phyloP scores from a whole-genome alignment of 345 rosid species.

The Camelina laxa region DNA sequence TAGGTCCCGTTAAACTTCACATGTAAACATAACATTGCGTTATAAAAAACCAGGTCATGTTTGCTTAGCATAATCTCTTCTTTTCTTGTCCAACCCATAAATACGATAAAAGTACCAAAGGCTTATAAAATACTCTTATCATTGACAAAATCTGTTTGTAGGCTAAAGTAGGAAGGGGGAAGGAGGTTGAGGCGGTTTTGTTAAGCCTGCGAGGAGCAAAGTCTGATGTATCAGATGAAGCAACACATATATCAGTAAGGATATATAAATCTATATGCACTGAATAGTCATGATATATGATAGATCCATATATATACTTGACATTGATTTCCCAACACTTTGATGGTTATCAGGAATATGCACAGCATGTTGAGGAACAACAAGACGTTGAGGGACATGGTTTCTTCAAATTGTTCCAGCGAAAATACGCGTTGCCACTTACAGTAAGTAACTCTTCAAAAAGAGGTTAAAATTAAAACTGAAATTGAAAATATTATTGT shows the following conservation, averaged over 20 bases:
- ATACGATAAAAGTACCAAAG: no score
- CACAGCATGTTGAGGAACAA: conserved; percentile 31
- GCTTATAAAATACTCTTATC: no score
- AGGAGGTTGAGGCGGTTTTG: conserved; percentile 33
- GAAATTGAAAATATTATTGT: neutral
- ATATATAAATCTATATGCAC: neutral
- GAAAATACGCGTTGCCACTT: conserved; percentile 34
- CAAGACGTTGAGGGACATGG: conserved; percentile 6
- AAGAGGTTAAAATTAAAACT: no score
- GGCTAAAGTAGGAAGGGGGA: conserved; percentile 43
- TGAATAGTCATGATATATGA: neutral
- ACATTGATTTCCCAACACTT: conserved; percentile 7
- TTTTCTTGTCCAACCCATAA: no score
- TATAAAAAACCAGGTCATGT: no score
- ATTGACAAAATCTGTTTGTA: no score
- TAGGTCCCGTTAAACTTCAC: neutral
- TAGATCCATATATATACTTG: neutral
- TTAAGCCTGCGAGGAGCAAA: conserved; percentile 33
- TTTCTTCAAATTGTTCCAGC: conserved; percentile 37
- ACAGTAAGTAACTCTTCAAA: conserved; percentile 26
- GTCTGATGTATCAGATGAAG: conserved; percentile 44
- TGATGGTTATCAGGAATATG: conserved; percentile 22
- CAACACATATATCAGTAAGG: conserved; percentile 42
- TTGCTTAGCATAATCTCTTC: no score
- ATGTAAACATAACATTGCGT: no score